Evolutionary conservation across 2,329 filamentous ascomycete genomes (phyloP).

Genomic region (Malbranchea zuffiana): DNA sequence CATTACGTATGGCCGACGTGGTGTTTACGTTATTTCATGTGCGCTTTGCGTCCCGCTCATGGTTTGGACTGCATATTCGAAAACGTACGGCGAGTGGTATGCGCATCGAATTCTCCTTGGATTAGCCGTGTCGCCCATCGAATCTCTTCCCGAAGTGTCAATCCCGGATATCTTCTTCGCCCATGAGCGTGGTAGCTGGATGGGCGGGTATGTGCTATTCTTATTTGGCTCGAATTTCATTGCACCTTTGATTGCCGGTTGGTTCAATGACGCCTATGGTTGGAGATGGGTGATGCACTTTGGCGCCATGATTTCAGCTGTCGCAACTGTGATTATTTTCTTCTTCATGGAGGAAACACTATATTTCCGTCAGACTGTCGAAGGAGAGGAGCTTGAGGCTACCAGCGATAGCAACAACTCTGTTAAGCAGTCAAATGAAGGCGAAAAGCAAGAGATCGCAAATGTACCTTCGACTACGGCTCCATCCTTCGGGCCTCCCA

Average conservation of each 20-base stretch:
- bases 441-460: slow-evolving; percentile 4
- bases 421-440: slow-evolving; percentile 3
- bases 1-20: slow-evolving; percentile 42
- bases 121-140: slow-evolving; percentile 39
- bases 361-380: slow-evolving; percentile 34
- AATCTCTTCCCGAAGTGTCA: slow-evolving; percentile 40
- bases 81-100: slow-evolving; percentile 38
- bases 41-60: slow-evolving; percentile 31
- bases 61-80: slow-evolving; percentile 38
- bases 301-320: slow-evolving; percentile 43
- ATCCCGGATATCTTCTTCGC: slow-evolving; percentile 38
- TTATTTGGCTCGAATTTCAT: slow-evolving; percentile 38
- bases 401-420: slow-evolving; percentile 5
- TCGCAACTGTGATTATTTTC: slow-evolving; percentile 43
- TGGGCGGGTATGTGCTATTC: slow-evolving; percentile 36
- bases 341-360: slow-evolving; percentile 53
- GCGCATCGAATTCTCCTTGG: slow-evolving; percentile 39
- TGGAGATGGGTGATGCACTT: slow-evolving; percentile 46
- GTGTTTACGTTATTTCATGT: slow-evolving; percentile 37
- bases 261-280: slow-evolving; percentile 39
- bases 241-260: slow-evolving; percentile 41
- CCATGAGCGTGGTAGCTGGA: slow-evolving; percentile 35
- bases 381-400: slow-evolving; percentile 19
- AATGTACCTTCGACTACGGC: background rate
- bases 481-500: slow-evolving; percentile 5